These are phyloP conservation scores for Cadophora sp. DNA, from an alignment of 2,329 filamentous ascomycete species.

Conservation along the genomic window DNA sequence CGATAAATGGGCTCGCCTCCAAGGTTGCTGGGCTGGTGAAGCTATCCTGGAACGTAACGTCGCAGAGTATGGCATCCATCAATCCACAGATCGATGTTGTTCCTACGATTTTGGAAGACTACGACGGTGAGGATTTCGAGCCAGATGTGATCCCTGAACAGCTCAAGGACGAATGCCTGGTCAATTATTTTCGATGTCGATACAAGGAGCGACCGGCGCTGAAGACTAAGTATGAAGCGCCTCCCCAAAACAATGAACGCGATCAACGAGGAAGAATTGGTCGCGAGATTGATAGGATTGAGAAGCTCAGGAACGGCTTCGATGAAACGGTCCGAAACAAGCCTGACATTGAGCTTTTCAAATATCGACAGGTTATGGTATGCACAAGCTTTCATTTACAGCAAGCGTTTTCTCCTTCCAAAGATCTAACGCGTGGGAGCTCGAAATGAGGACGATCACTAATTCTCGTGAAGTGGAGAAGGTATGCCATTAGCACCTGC, in stretches of 20 bases:
- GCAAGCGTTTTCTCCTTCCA: not conserved
- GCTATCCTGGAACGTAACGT: not conserved
- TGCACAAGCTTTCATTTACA: not conserved
- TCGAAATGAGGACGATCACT: not conserved
- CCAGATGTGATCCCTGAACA: conserved; percentile 15
- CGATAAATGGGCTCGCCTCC: conserved; percentile 7
- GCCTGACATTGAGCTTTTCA: not conserved
- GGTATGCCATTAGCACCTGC: not conserved
- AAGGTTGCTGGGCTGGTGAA: not conserved
- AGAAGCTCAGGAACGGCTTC: conserved; percentile 3
- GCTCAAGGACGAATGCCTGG: conserved; percentile 9
- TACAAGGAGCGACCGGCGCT: conserved; percentile 3
- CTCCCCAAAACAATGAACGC: not conserved
- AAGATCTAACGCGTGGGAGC: not conserved
- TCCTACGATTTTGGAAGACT: not conserved
- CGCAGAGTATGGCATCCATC: not conserved
- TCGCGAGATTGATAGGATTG: conserved; percentile 11
- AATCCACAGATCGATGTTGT: conserved; percentile 3
- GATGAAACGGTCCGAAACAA: not conserved
- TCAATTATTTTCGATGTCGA: conserved; percentile 20
- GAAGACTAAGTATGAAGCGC: not conserved
- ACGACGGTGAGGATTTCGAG: conserved; percentile 11
- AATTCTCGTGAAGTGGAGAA: conserved; percentile 1
- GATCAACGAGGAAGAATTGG: not conserved
- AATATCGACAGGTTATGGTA: conserved; percentile 2